Conservation (phyloP, 2,329 filamentous ascomycete species). For the Alternaria gansuensis region DNA sequence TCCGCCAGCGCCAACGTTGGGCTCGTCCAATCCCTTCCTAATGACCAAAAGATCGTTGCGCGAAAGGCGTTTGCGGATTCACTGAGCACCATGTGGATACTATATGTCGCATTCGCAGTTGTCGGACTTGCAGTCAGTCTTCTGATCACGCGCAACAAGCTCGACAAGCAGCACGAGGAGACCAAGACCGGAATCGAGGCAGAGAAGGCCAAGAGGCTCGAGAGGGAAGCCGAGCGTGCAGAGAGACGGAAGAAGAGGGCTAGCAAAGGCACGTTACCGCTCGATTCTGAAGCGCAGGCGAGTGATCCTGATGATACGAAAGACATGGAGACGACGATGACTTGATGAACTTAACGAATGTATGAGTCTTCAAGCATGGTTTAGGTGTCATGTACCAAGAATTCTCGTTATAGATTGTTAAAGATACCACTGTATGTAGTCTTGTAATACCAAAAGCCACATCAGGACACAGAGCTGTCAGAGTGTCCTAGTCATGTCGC, state of each 20-base stretch:
- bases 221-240: constrained; percentile 46
- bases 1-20: constrained; percentile 69
- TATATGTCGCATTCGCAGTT: constrained; percentile 56
- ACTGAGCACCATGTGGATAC: constrained; percentile 60
- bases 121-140: constrained; percentile 53
- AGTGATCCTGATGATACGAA: constrained; percentile 2
- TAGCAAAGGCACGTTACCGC: constrained; percentile 30
- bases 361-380: constrained; percentile 11
- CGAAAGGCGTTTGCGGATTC: constrained; percentile 56
- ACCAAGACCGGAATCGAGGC: constrained; percentile 60
- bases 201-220: constrained; percentile 52
- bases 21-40: constrained; percentile 63
- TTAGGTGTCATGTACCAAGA: neutral
- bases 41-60: constrained; percentile 56
- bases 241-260: constrained; percentile 43
- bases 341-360: constrained; percentile 10
- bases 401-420: neutral
- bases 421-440: constrained; percentile 2
- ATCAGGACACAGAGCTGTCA: neutral
- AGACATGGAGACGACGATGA: constrained; percentile 14
- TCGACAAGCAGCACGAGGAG: constrained; percentile 57
- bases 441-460: neutral
- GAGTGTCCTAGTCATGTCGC: neutral
- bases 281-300: constrained; percentile 29
- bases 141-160: constrained; percentile 55